Evolutionary conservation across 2,329 filamentous ascomycete species (phyloP).

Genomic region (Alternaria ethzedia): DNA sequence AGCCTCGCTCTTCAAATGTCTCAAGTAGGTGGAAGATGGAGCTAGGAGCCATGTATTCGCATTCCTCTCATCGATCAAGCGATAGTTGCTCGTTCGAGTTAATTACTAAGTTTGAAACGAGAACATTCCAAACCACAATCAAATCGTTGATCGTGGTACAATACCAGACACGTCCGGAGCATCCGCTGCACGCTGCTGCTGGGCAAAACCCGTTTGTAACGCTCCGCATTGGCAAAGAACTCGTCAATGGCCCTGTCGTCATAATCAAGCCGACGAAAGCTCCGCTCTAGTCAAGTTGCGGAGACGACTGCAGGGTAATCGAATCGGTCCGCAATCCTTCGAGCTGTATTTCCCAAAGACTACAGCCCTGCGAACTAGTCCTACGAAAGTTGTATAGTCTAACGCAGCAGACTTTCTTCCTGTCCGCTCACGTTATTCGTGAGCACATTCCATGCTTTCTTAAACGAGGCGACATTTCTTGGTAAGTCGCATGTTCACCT

Average conservation of each 20-base stretch:
- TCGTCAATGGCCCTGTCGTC: not conserved
- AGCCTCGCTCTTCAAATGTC: not conserved
- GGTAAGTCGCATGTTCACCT: not conserved
- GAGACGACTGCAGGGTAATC: not conserved
- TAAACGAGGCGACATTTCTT: not conserved
- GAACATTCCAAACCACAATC: not conserved
- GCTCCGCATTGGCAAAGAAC: not conserved
- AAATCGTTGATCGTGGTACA: not conserved
- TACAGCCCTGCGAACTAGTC: not conserved
- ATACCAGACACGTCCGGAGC: not conserved
- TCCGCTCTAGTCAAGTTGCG: not conserved
- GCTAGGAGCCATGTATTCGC: not conserved
- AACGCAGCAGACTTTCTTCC: not conserved
- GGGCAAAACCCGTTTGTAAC: not conserved
- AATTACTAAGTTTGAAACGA: not conserved
- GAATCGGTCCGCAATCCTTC: conserved; percentile 1
- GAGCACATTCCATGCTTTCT: not conserved
- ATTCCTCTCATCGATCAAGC: not conserved
- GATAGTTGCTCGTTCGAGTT: not conserved
- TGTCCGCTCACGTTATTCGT: not conserved
- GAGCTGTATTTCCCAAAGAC: not conserved
- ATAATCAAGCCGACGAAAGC: not conserved
- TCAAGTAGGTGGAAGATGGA: not conserved
- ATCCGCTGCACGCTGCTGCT: not conserved
- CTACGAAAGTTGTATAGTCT: not conserved